Evolutionary conservation across 2,329 filamentous ascomycete genomes (phyloP), one percentile per base, ranked within the genome.

Genomic region (Neonectria punicea): DNA sequence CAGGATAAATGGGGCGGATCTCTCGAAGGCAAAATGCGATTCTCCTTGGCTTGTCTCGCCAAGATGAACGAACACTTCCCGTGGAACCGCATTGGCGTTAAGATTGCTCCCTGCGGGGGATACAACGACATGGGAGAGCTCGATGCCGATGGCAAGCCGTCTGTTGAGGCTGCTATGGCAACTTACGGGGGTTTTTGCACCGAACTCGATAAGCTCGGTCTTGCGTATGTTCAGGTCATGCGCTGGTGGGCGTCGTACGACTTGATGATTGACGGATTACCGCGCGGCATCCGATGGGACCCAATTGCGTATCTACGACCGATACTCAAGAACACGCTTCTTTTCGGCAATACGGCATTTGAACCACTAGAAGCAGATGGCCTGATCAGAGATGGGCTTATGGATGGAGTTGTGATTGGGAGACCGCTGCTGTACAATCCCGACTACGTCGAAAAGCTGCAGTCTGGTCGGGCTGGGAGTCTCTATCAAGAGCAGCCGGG

Each of bases 1-100:
- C 85, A 81, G 1, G 85, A 87, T 70, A 69, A 78, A 34, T 86
- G 86, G 61, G 85, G 84, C 18, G 84, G 85, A 1, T 79, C 75
- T 34, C 77, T 86, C 49, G 80, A 84, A 64, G 86, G 86, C 67
- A 78, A 85, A 5, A 81, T 81, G 39, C 78, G 83, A 8, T 76
- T 87, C 44, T 76, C 82, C 2, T 34, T 58, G 28, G 55, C 55
- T 10, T 58, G 55, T 20, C n/a, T 58, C 8, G 55, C 55, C 41
- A 47, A 58, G 55, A 58, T 58, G 43, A 50, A 58, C 18, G 44
- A 58, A 18, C 55, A 58, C 25, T 58, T 58, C 8, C 55, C 55
- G 9, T 50, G 44, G 43, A 58, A 39, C 18, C 41, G 55, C 18
- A 58, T 58, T 10, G 55, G 55, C 7, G 44, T 58, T 18, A 58